Conservation (phyloP, 805 yeast genomes). For the Ogataea nitratoaversa region DNA sequence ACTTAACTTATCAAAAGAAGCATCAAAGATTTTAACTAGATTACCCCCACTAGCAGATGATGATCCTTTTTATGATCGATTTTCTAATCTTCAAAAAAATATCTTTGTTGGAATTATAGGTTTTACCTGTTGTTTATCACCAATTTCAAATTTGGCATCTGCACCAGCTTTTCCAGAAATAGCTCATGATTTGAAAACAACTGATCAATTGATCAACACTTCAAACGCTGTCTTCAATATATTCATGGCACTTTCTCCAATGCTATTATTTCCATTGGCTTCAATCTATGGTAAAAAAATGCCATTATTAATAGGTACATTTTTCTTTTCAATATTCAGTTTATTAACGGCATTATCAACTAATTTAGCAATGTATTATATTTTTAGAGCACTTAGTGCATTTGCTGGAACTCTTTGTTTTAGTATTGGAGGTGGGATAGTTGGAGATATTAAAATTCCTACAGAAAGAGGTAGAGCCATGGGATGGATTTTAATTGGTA, state of each 20-base stretch:
- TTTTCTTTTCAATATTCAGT: conserved; percentile 23
- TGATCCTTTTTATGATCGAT: conserved; percentile 26
- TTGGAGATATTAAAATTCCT: conserved; percentile 49
- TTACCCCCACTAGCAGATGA: conserved; percentile 23
- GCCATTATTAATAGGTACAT: conserved; percentile 39
- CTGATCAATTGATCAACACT: conserved; percentile 42
- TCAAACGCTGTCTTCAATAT: conserved; percentile 48
- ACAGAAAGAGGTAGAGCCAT: conserved; percentile 48
- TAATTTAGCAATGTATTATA: conserved; percentile 50
- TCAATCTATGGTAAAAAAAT: conserved; percentile 49
- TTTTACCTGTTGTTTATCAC: conserved; percentile 41
- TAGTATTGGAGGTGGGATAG: conserved; percentile 46
- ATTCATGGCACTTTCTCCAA: conserved; percentile 51
- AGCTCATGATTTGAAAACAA: conserved; percentile 42
- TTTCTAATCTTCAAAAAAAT: conserved; percentile 22
- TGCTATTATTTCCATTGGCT: conserved; percentile 46
- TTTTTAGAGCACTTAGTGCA: conserved; percentile 48
- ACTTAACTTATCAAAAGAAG: conserved; percentile 19
- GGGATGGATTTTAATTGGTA: conserved; percentile 45
- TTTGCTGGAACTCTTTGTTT: conserved; percentile 54
- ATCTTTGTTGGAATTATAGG: conserved; percentile 32
- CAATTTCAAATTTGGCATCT: conserved; percentile 40
- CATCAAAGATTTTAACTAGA: conserved; percentile 10
- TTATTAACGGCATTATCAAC: conserved; percentile 39
- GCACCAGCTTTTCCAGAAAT: conserved; percentile 51